Evolutionary conservation across 805 yeast genomes (phyloP).

Genomic region (Sungouiozyma ichnusensis): DNA sequence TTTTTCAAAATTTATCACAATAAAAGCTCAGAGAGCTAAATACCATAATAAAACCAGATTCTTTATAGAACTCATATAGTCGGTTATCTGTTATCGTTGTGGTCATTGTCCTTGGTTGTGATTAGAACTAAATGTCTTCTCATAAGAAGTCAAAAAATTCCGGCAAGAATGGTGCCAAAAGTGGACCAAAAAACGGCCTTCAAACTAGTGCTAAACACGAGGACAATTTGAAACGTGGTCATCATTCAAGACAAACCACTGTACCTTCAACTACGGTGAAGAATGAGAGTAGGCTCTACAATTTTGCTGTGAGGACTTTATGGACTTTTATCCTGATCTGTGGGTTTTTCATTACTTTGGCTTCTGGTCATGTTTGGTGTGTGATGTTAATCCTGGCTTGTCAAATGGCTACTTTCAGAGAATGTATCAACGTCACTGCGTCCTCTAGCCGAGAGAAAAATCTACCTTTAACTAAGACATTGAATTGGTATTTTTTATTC

Average conservation of each 20-base stretch:
- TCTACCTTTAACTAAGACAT: constrained; percentile 67
- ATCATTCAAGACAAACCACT: neutral
- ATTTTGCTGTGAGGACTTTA: constrained; percentile 70
- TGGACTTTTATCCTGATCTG: constrained; percentile 92
- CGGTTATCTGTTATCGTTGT: too few relatives aligned
- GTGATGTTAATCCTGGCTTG: constrained; percentile 59
- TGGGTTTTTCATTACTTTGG: constrained; percentile 56
- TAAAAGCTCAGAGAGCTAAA: too few relatives aligned
- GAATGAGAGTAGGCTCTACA: constrained; percentile 19
- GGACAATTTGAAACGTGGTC: too few relatives aligned
- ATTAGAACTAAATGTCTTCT: neutral
- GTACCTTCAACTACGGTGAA: neutral
- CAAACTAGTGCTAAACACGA: neutral
- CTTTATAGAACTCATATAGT: too few relatives aligned
- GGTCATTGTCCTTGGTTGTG: too few relatives aligned
- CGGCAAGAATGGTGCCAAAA: neutral
- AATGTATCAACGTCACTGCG: constrained; percentile 79
- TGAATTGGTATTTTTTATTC: constrained; percentile 86
- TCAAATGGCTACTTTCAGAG: constrained; percentile 80
- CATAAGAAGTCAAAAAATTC: neutral
- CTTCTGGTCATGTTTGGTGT: constrained; percentile 79
- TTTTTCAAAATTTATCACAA: neutral
- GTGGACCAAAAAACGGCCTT: neutral
- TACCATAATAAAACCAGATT: too few relatives aligned
- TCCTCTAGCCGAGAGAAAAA: constrained; percentile 72